Base-by-base conservation (phyloP, 1,284 basidiomycete genomes). In the Amylostereum areolatum region DNA sequence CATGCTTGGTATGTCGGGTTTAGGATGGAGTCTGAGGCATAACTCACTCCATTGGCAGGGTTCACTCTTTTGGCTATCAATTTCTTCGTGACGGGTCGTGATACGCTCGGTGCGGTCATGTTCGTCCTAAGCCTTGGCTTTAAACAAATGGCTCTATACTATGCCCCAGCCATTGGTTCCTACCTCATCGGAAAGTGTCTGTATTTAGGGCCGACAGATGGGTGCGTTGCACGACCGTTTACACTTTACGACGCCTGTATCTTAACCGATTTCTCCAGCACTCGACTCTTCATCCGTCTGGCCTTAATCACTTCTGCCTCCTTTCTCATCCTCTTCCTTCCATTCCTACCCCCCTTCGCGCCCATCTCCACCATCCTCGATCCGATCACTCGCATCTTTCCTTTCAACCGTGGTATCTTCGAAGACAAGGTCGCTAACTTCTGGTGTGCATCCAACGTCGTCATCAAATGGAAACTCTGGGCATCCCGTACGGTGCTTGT, bases 381-480 rank as follows among this genome's bases (percentile, higher is more conserved):
- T 54, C 81, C 89, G 3, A 70, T 94, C 42, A 74, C 73, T 27
- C 84, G 94, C 11, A 92, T 97, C 56, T 97, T 97, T 64, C 94
- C 94, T 0, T 89, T 97, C 62, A 76, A 80, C 4, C 83, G 92
- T 39, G 93, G 94, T 6, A 74, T 97, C 4, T 97, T 97, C 59
- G 94, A 97, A 65, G 94, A 97, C 71, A 97, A 97, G 64, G 94
- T 97, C 25, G 90, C 93, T 42, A 97, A 97, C 63, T 89, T 96
- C 60, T 97, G 94, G 89, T 97, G 92, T 63, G 88, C 90, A 25
- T 80, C 84, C n/a, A 91, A 94, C 61, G 83, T 92, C n/a, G 63
- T 87, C 8, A 64, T 95, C 66, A 94, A 94, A 65, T 92, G 92
- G 83, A 81, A 80, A 41, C 63, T 66, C 32, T 78, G 75, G 70